These are phyloP conservation scores for Trebouxia gelatinosa DNA, from an alignment of 163 green algal species.

Conservation along the genomic window DNA sequence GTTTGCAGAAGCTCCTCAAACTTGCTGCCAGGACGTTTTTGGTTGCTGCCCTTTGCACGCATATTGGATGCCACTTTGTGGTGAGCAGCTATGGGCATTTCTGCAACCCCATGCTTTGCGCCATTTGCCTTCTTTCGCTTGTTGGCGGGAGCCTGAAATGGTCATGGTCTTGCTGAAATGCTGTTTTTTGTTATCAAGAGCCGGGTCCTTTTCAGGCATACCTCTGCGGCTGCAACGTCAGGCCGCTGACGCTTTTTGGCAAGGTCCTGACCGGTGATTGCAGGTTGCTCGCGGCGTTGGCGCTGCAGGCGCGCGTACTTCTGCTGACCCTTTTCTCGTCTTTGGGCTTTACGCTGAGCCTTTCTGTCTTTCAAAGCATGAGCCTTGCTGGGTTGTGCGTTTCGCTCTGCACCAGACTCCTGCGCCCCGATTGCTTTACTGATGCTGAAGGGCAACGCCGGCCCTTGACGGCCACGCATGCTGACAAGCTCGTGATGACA, in stretches of 20 bases:
- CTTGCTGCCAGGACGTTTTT: too few species aligned
- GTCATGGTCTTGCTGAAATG: neutral
- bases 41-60: too few species aligned
- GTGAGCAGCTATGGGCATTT: too few species aligned
- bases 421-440: neutral
- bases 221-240: neutral
- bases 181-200: neutral
- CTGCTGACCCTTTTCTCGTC: neutral
- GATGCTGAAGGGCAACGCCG: neutral
- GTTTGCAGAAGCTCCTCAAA: too few species aligned
- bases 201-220: neutral
- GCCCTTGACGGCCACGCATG: too few species aligned
- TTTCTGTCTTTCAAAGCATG: slow-evolving; percentile 19
- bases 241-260: neutral
- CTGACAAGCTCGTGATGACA: too few species aligned
- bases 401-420: too few species aligned
- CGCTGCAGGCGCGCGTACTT: neutral
- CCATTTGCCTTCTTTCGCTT: too few species aligned
- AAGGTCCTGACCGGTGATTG: neutral
- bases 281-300: neutral
- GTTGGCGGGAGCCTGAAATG: neutral
- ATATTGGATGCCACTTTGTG: too few species aligned
- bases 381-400: neutral
- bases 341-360: neutral
- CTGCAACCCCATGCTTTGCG: too few species aligned